Percentiles rank a stretch among this genome's conserved stretches.
Evolutionary conservation across 768 basidiomycete species (phyloP).

Genomic region (Chalciporus chontae): DNA sequence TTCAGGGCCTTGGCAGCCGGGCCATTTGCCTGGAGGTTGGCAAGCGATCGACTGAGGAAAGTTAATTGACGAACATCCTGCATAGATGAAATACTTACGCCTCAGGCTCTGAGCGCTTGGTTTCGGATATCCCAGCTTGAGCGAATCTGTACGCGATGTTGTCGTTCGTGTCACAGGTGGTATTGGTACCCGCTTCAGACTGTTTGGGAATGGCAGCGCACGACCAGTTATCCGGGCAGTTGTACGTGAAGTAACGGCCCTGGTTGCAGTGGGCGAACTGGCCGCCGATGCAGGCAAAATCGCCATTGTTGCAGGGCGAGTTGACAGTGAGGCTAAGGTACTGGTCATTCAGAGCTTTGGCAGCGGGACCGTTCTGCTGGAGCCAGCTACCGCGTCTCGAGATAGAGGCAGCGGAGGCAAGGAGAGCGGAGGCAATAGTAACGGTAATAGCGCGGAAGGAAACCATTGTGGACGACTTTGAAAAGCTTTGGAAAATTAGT

Average conservation of each 20-base stretch:
- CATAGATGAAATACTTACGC: too few species aligned
- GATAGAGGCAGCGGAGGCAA: constrained; percentile 15
- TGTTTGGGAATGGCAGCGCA: constrained; percentile 27
- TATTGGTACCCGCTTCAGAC: constrained; percentile 13
- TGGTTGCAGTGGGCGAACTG: constrained; percentile 16
- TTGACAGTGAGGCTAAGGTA: constrained; percentile 12
- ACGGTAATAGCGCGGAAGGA: not conserved
- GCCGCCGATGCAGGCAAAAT: constrained; percentile 19
- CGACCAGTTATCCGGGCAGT: constrained; percentile 11
- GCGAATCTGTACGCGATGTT: constrained; percentile 18
- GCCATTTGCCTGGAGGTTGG: constrained; percentile 20
- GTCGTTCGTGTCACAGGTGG: constrained; percentile 16
- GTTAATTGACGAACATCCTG: too few species aligned
- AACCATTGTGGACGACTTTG: too few species aligned
- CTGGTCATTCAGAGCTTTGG: constrained; percentile 23
- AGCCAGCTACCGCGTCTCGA: constrained; percentile 17
- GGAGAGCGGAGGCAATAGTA: constrained; percentile 13
- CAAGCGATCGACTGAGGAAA: too few species aligned
- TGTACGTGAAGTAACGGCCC: constrained; percentile 9
- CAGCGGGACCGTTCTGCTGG: constrained; percentile 24
- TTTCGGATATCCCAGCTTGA: constrained; percentile 17
- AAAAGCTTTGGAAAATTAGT: constrained; percentile 2
- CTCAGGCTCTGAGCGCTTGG: too few species aligned
- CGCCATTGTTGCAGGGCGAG: constrained; percentile 17
- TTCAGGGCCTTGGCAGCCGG: constrained; percentile 23